Conservation (phyloP, 305 asterid genomes). For the Solanum hybrid region DNA sequence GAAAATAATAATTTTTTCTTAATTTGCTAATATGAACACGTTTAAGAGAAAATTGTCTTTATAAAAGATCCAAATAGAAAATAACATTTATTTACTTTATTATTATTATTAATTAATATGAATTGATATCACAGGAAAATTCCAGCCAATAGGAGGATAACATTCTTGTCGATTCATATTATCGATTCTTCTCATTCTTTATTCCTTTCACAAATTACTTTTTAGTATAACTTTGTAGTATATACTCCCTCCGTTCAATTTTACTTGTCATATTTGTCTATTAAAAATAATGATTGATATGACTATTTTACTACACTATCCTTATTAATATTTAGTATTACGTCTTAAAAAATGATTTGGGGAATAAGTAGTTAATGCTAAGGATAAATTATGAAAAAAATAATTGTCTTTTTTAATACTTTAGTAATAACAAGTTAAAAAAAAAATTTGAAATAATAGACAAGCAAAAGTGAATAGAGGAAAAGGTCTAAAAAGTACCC, state of each 20-base stretch:
- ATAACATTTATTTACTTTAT: neutral
- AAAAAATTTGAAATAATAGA: too few relatives aligned
- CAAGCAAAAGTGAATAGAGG: too few relatives aligned
- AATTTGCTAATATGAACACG: neutral
- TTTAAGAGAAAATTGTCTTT: neutral
- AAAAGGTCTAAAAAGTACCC: too few relatives aligned
- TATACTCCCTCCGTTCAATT: neutral
- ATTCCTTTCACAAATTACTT: neutral
- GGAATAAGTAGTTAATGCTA: neutral
- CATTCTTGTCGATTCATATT: neutral
- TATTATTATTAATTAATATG: neutral
- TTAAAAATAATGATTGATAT: neutral
- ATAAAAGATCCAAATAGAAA: neutral
- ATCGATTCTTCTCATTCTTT: neutral
- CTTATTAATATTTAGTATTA: neutral
- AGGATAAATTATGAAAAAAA: neutral
- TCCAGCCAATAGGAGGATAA: neutral
- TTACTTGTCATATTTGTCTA: neutral
- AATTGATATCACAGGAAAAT: neutral
- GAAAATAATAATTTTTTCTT: neutral
- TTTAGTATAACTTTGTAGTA: neutral
- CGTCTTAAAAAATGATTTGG: neutral
- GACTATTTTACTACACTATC: neutral
- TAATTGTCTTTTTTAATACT: neutral
- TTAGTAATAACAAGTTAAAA: too few relatives aligned